Evolutionary conservation across 1,139 yeast genomes (phyloP), one percentile per base, ranked within the genome.

Genomic region (Lodderomyces parapsilosis): DNA sequence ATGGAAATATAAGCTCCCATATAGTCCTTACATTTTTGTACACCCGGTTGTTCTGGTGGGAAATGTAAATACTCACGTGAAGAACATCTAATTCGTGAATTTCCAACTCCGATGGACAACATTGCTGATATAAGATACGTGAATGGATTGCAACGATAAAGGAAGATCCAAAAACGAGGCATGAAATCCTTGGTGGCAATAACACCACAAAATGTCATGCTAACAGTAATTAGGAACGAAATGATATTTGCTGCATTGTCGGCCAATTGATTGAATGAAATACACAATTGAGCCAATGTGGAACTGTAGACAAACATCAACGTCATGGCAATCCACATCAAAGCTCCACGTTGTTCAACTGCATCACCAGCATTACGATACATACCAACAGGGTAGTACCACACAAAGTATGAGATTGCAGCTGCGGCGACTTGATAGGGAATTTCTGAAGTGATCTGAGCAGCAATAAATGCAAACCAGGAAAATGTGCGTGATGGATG

Each of bases 341-440:
- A 57, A 45, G 70, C 63, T 67, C 84, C 74, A 60, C 76, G 56
- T 40, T 58, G 52, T 35, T 49, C 36, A 11, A 59, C 60, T 25
- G 56, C 59, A 32, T 58, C 51, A 4, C 61, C 61, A 6, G 89
- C 86, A 58, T 83, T 83, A 9, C 57, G 46, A 55, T 81, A 78
- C 46, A 82, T 66, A 1, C 94, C 96, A 49, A 86, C 79, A 13
- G 77, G 77, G 58, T 85, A 89, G 63, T 87, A 89, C 81, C 86
- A 87, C 46, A 81, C 76, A 58, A 86, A 77, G 66, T 74, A 89
- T 2, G 84, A 74, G 4, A 86, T 20, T 0, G 90, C 80, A 49
- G 89, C 90, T 44, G 77, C 71, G 4, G 82, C 47, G 13, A 81
- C 54, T 56, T 85, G 86, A 85, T 87, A 86, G 24, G 96, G 95